Percentiles rank a stretch among this genome's conserved stretches.
phyloP scores from a whole-genome alignment of 1,139 yeast genomes.

The Taphrina confusa region DNA sequence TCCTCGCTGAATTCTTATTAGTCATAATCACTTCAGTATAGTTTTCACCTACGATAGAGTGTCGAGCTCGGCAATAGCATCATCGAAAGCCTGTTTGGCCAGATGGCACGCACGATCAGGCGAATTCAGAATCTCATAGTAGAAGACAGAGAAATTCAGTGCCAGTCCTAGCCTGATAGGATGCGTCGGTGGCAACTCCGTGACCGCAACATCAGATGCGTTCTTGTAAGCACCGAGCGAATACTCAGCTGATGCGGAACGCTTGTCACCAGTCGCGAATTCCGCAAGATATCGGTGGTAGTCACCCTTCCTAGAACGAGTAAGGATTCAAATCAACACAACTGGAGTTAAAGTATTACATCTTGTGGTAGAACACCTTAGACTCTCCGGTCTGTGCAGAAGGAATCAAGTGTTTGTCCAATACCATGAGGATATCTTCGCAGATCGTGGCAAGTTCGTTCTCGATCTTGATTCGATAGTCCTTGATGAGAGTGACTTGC shows the following conservation, averaged over 20 bases:
- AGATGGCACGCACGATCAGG: conserved; percentile 98
- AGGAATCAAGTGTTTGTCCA: conserved; percentile 86
- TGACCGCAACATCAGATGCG: conserved; percentile 95
- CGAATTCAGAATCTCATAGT: conserved; percentile 95
- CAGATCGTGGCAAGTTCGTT: conserved; percentile 89
- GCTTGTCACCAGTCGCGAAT: conserved; percentile 86
- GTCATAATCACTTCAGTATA: too few relatives aligned
- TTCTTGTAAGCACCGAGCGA: conserved; percentile 93
- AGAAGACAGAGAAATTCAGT: conserved; percentile 94
- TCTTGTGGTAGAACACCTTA: conserved; percentile 96
- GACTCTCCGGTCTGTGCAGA: conserved; percentile 96
- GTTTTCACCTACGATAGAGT: conserved; percentile 66
- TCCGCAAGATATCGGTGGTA: conserved; percentile 99
- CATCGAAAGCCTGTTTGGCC: conserved; percentile 98
- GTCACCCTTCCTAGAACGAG: conserved; percentile 68
- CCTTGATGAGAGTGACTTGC: conserved; percentile 87
- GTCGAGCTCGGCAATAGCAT: conserved; percentile 98
- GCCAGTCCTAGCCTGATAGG: conserved; percentile 98
- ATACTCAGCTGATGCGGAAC: conserved; percentile 88
- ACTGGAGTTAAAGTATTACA: conserved; percentile 48
- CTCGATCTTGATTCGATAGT: conserved; percentile 93
- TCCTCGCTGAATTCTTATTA: conserved; percentile 57
- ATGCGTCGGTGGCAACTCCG: conserved; percentile 97
- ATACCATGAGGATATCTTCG: conserved; percentile 85
- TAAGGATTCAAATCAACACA: conserved; percentile 1